A percentile compares a stretch with the other conserved stretches of the same genome.
Evolutionary conservation across 495 filamentous ascomycete species (phyloP).

Genomic region (Rusavskia elegans): DNA sequence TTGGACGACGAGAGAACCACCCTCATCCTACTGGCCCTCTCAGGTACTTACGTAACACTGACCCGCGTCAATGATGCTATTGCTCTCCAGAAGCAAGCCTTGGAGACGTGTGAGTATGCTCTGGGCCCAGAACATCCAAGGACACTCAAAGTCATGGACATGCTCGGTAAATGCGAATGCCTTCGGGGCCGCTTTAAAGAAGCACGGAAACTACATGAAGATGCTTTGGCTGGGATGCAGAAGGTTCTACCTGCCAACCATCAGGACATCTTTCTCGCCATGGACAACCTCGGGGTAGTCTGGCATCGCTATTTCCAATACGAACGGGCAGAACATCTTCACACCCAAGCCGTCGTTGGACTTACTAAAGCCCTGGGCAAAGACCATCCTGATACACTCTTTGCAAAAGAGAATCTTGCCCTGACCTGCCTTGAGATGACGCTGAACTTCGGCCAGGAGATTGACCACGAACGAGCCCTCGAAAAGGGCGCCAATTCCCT

Average conservation of each 20-base stretch:
- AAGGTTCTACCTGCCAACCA: constrained; percentile 11
- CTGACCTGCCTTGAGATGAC: constrained; percentile 2
- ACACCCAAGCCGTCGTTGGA: constrained; percentile 14
- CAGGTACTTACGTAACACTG: constrained; percentile 12
- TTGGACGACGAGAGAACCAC: constrained; percentile 7
- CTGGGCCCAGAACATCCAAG: constrained; percentile 12
- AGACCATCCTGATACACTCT: constrained; percentile 18
- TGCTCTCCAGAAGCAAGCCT: constrained; percentile 9
- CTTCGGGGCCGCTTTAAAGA: constrained; percentile 17
- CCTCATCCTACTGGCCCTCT: constrained; percentile 10
- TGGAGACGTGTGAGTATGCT: constrained; percentile 10
- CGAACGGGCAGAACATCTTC: constrained; percentile 11
- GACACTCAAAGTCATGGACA: constrained; percentile 15
- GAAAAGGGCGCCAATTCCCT: neutral
- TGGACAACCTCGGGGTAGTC: constrained; percentile 12
- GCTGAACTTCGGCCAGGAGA: neutral
- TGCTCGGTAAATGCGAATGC: constrained; percentile 8
- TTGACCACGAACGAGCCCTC: neutral
- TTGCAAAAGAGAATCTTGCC: constrained; percentile 15
- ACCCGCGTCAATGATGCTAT: constrained; percentile 8
- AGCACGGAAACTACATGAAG: constrained; percentile 14
- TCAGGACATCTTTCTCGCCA: constrained; percentile 15
- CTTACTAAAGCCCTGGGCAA: constrained; percentile 17
- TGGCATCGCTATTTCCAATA: constrained; percentile 10
- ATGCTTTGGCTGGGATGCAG: constrained; percentile 11